Evolutionary conservation across 805 yeast species (phyloP).

Genomic region (Sugiyamaella americana): DNA sequence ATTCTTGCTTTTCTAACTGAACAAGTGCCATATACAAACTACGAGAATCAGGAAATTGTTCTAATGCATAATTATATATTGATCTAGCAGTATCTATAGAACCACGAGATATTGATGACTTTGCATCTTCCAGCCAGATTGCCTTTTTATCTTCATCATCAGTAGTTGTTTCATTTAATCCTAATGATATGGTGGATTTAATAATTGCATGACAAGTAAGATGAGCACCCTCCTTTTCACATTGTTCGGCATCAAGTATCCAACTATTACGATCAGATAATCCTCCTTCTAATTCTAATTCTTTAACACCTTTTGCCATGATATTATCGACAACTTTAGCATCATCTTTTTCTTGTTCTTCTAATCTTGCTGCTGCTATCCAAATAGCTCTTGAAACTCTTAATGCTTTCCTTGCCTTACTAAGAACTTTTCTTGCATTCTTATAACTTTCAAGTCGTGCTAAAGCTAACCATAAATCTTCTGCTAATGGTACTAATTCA

Average conservation of each 20-base stretch:
- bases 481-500: constrained; percentile 57
- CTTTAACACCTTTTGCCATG: constrained; percentile 43
- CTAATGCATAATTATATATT: constrained; percentile 43
- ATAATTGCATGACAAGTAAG: constrained; percentile 53
- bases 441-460: constrained; percentile 40
- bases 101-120: constrained; percentile 24
- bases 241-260: constrained; percentile 48
- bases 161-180: constrained; percentile 22
- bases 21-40: constrained; percentile 24
- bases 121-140: constrained; percentile 37
- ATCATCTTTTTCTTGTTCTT: constrained; percentile 47
- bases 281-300: constrained; percentile 35
- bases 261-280: constrained; percentile 40
- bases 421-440: constrained; percentile 51
- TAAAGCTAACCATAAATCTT: constrained; percentile 60
- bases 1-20: constrained; percentile 24
- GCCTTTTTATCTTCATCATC: constrained; percentile 27
- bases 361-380: constrained; percentile 64
- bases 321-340: constrained; percentile 37
- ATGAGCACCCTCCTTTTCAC: constrained; percentile 44
- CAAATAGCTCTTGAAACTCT: constrained; percentile 50
- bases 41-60: constrained; percentile 40
- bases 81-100: constrained; percentile 39
- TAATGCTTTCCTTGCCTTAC: constrained; percentile 52
- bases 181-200: constrained; percentile 34